phyloP scores from a whole-genome alignment of 768 basidiomycete genomes.

The Ramaria sp. region DNA sequence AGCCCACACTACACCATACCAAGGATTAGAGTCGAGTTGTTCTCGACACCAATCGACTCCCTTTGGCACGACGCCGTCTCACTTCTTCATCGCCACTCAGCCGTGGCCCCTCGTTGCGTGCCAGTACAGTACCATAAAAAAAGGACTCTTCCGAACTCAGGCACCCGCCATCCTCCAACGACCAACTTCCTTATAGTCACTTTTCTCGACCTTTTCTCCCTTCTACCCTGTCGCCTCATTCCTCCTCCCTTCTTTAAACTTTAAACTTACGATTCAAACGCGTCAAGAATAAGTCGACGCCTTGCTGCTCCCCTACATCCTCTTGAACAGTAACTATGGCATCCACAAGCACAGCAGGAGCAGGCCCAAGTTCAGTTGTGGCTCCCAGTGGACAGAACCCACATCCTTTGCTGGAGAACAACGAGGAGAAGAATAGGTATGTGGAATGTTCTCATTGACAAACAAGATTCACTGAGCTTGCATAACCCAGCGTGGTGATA shows the following conservation, averaged over 20 bases:
- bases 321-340: neutral
- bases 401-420: conserved; percentile 40
- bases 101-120: neutral
- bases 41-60: neutral
- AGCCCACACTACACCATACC: conserved; percentile 11
- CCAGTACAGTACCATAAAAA: neutral
- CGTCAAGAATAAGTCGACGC: neutral
- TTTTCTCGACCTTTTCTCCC: neutral
- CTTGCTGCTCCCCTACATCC: neutral
- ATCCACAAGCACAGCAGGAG: conserved; percentile 6
- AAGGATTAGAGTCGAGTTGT: neutral
- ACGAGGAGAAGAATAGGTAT: conserved; percentile 68
- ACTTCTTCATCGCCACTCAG: neutral
- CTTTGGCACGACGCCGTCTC: conserved; percentile 4
- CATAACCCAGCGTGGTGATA: conserved; percentile 67
- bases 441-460: conserved; percentile 1
- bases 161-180: neutral
- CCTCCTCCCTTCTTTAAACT: neutral
- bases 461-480: neutral
- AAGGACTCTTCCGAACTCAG: neutral
- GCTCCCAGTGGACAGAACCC: conserved; percentile 33
- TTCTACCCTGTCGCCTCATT: neutral
- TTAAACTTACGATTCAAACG: conserved; percentile 5
- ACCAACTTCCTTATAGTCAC: neutral
- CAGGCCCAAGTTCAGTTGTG: conserved; percentile 4